phyloP scores from a whole-genome alignment of 257 asterid genomes.

The Asclepias syriaca region DNA sequence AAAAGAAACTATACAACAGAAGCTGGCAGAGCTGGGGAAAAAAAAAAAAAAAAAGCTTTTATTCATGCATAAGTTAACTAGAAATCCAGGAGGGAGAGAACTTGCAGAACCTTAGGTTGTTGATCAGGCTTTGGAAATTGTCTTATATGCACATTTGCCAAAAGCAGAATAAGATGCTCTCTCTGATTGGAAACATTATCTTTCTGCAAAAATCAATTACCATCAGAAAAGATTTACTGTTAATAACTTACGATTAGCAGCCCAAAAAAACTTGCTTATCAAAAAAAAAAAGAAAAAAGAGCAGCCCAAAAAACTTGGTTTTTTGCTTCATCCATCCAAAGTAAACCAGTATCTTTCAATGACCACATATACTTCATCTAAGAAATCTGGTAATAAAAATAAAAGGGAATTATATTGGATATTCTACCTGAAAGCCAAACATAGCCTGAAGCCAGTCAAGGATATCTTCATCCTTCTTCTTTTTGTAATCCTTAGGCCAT shows the following conservation, averaged over 20 bases:
- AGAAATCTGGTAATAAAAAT: conserved; percentile 1
- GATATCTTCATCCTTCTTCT: conserved; percentile 94
- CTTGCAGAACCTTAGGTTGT: conserved; percentile 71
- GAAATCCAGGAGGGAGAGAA: background rate
- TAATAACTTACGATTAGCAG: background rate
- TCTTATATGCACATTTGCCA: conserved; percentile 95
- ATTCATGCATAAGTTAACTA: background rate
- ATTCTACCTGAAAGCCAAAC: conserved; percentile 95
- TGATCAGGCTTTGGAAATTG: conserved; percentile 98
- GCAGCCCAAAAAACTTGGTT: background rate
- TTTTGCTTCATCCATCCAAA: background rate
- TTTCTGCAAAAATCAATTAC: conserved; percentile 59
- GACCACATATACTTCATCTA: background rate
- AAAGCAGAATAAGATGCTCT: conserved; percentile 94
- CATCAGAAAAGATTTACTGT: conserved; percentile 10
- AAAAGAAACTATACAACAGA: background rate
- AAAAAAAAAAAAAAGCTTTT: background rate
- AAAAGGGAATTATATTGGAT: conserved; percentile 1
- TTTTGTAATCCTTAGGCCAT: conserved; percentile 96
- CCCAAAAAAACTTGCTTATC: background rate
- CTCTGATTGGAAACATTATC: conserved; percentile 93
- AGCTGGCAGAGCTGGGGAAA: background rate
- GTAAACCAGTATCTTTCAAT: conserved; percentile 1
- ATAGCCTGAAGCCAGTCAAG: conserved; percentile 99
- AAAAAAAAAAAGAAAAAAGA: too few relatives aligned